Conservation (phyloP, 2,329 filamentous ascomycete genomes). For the Colletotrichum echinochloae region DNA sequence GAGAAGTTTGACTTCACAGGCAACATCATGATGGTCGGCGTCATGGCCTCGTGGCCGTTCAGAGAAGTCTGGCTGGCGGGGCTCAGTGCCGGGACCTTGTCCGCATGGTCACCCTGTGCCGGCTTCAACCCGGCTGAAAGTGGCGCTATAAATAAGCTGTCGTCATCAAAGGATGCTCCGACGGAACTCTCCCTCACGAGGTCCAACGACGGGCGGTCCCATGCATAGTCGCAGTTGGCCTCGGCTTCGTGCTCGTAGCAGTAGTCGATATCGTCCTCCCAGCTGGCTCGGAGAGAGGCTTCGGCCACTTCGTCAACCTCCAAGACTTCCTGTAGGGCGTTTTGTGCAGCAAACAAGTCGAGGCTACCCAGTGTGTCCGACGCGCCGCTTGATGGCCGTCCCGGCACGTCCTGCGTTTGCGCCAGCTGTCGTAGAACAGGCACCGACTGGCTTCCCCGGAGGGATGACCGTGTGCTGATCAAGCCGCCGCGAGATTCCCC, state of each 20-base stretch:
- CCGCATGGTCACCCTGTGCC: conserved; percentile 45
- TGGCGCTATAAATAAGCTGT: conserved; percentile 22
- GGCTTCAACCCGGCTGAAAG: conserved; percentile 37
- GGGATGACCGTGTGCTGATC: conserved; percentile 62
- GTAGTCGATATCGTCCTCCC: conserved; percentile 79
- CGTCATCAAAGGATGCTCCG: conserved; percentile 44
- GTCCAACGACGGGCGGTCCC: conserved; percentile 70
- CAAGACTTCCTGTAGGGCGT: conserved; percentile 46
- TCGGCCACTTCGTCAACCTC: conserved; percentile 47
- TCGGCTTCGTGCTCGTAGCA: conserved; percentile 77
- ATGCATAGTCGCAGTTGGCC: conserved; percentile 74
- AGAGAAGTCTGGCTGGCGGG: conserved; percentile 61
- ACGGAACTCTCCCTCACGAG: conserved; percentile 49
- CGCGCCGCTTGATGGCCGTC: conserved; percentile 58
- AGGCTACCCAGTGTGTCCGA: conserved; percentile 65
- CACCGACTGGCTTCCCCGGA: conserved; percentile 67
- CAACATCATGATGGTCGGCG: conserved; percentile 53
- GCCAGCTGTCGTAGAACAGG: conserved; percentile 64
- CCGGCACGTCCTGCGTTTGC: conserved; percentile 42
- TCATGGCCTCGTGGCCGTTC: conserved; percentile 58
- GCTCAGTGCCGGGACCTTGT: conserved; percentile 62
- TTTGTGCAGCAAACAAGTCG: conserved; percentile 54
- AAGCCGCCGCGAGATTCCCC: conserved; percentile 58
- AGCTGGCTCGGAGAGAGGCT: conserved; percentile 59
- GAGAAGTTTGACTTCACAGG: conserved; percentile 64